Evolutionary conservation across 139 green algal species (phyloP).

Genomic region (Chlorella sp.): DNA sequence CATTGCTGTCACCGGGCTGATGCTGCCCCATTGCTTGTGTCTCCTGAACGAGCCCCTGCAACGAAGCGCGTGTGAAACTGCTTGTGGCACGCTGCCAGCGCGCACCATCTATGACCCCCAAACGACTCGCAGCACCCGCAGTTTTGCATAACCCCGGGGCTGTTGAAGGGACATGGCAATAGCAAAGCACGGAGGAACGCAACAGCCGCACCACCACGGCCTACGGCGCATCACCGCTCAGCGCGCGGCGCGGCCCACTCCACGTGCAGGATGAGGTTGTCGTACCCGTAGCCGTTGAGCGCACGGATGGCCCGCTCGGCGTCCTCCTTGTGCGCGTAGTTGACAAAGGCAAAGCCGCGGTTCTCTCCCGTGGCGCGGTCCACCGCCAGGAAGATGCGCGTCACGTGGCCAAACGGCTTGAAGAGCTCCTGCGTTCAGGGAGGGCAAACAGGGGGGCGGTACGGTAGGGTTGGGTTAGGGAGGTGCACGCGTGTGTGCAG

Average conservation of each 20-base stretch:
- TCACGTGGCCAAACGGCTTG: conserved; percentile 87
- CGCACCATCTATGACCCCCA: no score
- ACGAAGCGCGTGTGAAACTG: no score
- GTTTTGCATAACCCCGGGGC: no score
- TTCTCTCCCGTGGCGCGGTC: conserved; percentile 89
- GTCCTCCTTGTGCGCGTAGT: conserved; percentile 88
- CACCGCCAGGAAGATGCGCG: conserved; percentile 91
- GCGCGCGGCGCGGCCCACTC: conserved; percentile 82
- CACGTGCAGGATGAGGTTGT: conserved; percentile 96
- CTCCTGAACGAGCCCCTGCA: no score
- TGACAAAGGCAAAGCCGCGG: conserved; percentile 97
- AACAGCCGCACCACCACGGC: no score
- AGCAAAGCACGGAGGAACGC: no score
- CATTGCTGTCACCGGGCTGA: no score
- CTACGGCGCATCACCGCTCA: conserved; percentile 5
- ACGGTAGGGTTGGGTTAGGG: no score
- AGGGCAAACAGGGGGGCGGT: not conserved
- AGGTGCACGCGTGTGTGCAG: not conserved
- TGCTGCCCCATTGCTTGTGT: no score
- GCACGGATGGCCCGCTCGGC: conserved; percentile 85
- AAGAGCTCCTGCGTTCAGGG: conserved; percentile 81
- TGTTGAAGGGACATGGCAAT: no score
- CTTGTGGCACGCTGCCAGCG: no score
- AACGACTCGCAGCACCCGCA: no score
- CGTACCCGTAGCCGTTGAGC: conserved; percentile 93